Percentiles rank a stretch among this genome's conserved stretches.
phyloP scores from a whole-genome alignment of 2,329 filamentous ascomycete genomes.

The Claviceps digitariae region DNA sequence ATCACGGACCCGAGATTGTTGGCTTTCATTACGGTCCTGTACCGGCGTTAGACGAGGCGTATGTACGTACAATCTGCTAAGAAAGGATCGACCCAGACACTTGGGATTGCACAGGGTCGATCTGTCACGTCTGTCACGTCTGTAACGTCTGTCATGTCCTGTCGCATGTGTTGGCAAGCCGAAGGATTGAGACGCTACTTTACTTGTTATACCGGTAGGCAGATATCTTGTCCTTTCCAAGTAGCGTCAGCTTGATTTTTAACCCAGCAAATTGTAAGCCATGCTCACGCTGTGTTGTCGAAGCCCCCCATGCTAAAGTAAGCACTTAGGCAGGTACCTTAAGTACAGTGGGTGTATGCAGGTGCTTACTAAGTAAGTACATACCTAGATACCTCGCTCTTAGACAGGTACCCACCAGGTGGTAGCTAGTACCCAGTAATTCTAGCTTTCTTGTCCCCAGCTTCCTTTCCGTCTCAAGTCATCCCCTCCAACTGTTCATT shows the following conservation, averaged over 20 bases:
- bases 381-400: too few relatives aligned
- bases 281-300: too few relatives aligned
- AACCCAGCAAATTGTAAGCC: too few relatives aligned
- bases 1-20: neutral
- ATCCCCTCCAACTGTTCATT: neutral
- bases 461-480: neutral
- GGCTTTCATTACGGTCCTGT: neutral
- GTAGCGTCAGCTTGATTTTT: too few relatives aligned
- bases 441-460: neutral
- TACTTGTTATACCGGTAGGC: too few relatives aligned
- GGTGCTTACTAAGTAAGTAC: too few relatives aligned
- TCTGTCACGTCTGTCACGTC: neutral
- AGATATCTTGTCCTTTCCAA: too few relatives aligned
- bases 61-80: neutral
- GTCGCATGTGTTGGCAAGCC: neutral
- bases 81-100: neutral
- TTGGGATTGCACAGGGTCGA: neutral
- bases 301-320: too few relatives aligned
- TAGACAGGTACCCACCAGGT: too few relatives aligned
- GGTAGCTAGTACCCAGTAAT: neutral
- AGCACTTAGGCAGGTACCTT: too few relatives aligned
- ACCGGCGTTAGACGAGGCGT: neutral
- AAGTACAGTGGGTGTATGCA: too few relatives aligned
- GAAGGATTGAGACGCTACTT: neutral
- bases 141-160: neutral